Percentiles rank a stretch among this genome's conserved stretches.
phyloP scores from a whole-genome alignment of 2,329 filamentous ascomycete species.

The Madurella mycetomatis region DNA sequence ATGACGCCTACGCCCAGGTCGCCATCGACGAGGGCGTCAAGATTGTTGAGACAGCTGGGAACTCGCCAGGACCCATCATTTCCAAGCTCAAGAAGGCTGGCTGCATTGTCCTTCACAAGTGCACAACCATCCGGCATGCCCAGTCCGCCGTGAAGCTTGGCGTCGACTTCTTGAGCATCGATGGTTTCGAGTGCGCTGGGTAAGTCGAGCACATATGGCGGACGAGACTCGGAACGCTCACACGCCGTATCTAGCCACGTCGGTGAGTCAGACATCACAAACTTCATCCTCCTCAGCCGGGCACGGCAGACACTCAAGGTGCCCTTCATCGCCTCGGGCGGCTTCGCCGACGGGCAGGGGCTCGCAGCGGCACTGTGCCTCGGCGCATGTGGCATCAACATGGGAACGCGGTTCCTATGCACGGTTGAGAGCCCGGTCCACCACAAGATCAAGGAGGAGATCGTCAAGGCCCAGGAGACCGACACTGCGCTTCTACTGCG shows the following conservation, averaged over 20 bases:
- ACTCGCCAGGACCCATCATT: constrained; percentile 82
- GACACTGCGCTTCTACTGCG: constrained; percentile 86
- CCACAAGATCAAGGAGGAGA: constrained; percentile 86
- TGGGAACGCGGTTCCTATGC: constrained; percentile 98
- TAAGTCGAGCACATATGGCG: constrained; percentile 20
- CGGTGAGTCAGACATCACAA: constrained; percentile 81
- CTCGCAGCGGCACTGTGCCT: constrained; percentile 85
- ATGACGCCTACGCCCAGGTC: constrained; percentile 83
- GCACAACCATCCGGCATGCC: constrained; percentile 92
- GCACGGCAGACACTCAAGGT: constrained; percentile 79
- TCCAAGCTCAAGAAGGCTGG: constrained; percentile 76
- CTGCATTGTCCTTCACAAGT: constrained; percentile 87
- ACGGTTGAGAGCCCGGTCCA: constrained; percentile 92
- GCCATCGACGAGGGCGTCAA: constrained; percentile 89
- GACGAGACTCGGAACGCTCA: constrained; percentile 2
- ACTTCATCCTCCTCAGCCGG: constrained; percentile 80
- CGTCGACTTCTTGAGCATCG: constrained; percentile 94
- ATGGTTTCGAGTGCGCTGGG: constrained; percentile 94
- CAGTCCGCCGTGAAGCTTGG: constrained; percentile 88
- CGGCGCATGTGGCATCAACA: constrained; percentile 92
- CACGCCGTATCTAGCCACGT: constrained; percentile 52
- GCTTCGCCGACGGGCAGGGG: constrained; percentile 91
- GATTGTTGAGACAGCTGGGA: constrained; percentile 65
- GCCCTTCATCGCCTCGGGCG: constrained; percentile 93
- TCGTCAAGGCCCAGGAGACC: constrained; percentile 82